Base-by-base conservation (phyloP, 768 basidiomycete species). In the Nidula microcarpa region DNA sequence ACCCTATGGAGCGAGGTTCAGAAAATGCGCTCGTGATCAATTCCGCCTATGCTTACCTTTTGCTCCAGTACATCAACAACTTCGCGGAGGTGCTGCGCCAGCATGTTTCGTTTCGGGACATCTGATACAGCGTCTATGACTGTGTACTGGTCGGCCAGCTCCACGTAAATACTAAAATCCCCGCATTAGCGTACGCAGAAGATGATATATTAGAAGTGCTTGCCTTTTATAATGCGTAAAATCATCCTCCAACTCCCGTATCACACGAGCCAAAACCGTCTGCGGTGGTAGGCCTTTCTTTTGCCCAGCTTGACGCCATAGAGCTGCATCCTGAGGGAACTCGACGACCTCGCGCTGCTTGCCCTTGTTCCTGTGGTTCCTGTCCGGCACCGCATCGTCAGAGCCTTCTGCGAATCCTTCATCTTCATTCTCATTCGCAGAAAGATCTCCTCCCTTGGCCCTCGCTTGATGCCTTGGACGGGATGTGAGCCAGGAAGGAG, bases 221-320 rank as follows among this genome's bases (percentile, higher is more conserved):
- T 58, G 98, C 97, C 88, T 85, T 71, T 93, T 97, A 68, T 95
- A 96, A 70, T 94, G 92, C 35, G 82, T 83, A 63, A 98, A 98
- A 64, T 99, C 96, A 55, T 94, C 94, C 65, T 98, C 96, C 6
- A 99, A 75, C 68, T 96, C 93, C 55, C 87, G 67, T 33, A 98
- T 72, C 9, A 97, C 92, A 3, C 89, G 76, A 32, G 85, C 79
- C 3, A 97, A 79, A 10, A 96, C 83, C 0, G 94, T 94, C 68
- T 98, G 95, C 18, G 93, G 89, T 1, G 93, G 94, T 6, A 91
- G 60, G 47, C 74, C 76, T 41, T 71, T 66, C 56, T 62, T 68
- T 43, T 61, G 60, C 6, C 69, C 74, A 43, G 55, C 59, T 32
- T 59, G 53, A 14, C 60, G 64, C 65, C 71, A 72, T 47, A 67